Percentiles rank a stretch among this genome's conserved stretches.
Conservation (phyloP, 768 basidiomycete genomes). For the Lentinula sp. region DNA sequence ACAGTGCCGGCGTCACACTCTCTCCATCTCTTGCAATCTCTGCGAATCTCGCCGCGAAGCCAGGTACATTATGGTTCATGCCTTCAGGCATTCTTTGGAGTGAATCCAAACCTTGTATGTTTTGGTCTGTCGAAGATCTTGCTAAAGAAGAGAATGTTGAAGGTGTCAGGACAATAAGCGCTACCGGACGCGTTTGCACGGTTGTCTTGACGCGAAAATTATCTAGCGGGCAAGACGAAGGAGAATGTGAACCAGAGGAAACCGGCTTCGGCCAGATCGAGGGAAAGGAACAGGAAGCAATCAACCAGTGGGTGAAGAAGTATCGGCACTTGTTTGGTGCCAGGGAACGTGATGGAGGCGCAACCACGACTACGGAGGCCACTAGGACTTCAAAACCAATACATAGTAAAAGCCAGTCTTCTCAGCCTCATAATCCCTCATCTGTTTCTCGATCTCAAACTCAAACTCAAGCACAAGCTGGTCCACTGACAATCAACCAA, state of each 20-base stretch:
- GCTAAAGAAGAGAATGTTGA: slow-evolving; percentile 17
- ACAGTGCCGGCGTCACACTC: slow-evolving; percentile 39
- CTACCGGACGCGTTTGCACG: slow-evolving; percentile 43
- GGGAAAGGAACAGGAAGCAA: slow-evolving; percentile 40
- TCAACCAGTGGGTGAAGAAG: slow-evolving; percentile 36
- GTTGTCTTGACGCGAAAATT: slow-evolving; percentile 23
- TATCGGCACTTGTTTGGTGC: slow-evolving; percentile 31
- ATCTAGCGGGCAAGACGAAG: slow-evolving; percentile 14
- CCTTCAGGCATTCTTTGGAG: slow-evolving; percentile 37
- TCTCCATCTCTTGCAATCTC: slow-evolving; percentile 46
- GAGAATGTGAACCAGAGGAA: slow-evolving; percentile 16
- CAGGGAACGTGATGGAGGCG: neutral
- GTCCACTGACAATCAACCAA: slow-evolving; percentile 2
- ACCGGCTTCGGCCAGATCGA: slow-evolving; percentile 46
- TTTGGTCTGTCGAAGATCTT: slow-evolving; percentile 33
- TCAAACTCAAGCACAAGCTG: neutral
- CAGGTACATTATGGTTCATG: slow-evolving; percentile 45
- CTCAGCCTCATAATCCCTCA: slow-evolving; percentile 51
- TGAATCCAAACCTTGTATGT: slow-evolving; percentile 41
- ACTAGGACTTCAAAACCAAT: too few species aligned
- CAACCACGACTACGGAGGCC: neutral
- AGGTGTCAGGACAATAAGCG: slow-evolving; percentile 31
- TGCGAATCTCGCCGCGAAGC: slow-evolving; percentile 50
- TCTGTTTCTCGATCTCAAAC: slow-evolving; percentile 43
- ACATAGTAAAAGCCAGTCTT: too few species aligned